phyloP scores from a whole-genome alignment of 352 stramenopile species.

The Thalassiosira allenii region DNA sequence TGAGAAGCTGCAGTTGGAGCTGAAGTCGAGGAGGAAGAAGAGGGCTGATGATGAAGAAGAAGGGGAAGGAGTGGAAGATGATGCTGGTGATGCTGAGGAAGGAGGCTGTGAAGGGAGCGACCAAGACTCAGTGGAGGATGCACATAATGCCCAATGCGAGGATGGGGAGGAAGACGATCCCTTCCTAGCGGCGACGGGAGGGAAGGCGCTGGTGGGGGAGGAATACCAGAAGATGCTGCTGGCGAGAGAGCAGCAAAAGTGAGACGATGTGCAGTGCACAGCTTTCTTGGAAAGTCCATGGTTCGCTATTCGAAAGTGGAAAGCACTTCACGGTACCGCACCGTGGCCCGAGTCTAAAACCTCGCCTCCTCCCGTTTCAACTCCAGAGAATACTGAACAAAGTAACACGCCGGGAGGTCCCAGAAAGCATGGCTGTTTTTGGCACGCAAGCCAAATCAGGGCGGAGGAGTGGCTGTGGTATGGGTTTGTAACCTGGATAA shows the following conservation, averaged over 20 bases:
- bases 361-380: no score
- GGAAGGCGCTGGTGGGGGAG: slow-evolving; percentile 74
- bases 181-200: slow-evolving; percentile 78
- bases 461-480: no score
- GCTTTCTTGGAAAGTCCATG: no score
- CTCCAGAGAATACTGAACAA: no score
- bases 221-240: slow-evolving; percentile 78
- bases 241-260: slow-evolving; percentile 27
- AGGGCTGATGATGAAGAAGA: slow-evolving; percentile 20
- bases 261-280: no score
- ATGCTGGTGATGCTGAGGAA: slow-evolving; percentile 20
- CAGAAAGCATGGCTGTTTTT: no score
- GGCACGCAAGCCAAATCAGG: no score
- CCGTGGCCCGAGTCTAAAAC: no score
- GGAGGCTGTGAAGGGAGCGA: slow-evolving; percentile 21
- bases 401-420: no score
- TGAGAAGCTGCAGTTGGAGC: slow-evolving; percentile 45
- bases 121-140: slow-evolving; percentile 11
- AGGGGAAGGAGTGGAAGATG: slow-evolving; percentile 15
- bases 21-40: slow-evolving; percentile 24
- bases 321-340: no score
- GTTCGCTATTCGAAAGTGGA: no score
- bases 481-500: no score
- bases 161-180: slow-evolving; percentile 71
- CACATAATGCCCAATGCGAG: slow-evolving; percentile 10